Evolutionary conservation across 176 grass and related monocot species (phyloP), one percentile per base, ranked within the genome.

Genomic region (Phoenix roebelenii): DNA sequence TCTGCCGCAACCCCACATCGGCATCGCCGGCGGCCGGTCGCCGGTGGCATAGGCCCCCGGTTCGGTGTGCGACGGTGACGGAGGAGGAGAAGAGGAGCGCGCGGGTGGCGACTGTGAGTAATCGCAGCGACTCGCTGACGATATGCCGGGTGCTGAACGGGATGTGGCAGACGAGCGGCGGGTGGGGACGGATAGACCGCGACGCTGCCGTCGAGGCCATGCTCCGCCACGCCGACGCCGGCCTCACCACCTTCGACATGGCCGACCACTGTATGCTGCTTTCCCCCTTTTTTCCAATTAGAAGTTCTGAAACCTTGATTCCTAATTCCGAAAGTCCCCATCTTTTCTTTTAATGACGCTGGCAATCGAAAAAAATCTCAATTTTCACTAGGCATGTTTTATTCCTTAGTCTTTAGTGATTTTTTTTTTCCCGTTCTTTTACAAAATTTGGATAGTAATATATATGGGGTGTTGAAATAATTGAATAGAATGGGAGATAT

Each of bases 131-230:
- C 67, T 75, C 77, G 15, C 75, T 91, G 77, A 61, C 76, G 48
- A 97, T 97, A 72, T 91, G 92, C 78, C 75, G 87, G 48, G 92
- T 97, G 61, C 82, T 97, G 68, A 97, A 97, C 50, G 92, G 92
- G 22, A 97, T 97, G 92, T 91, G 87, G 87, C 92, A 97, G 69
- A 97, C 84, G 9, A 88, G 83, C 69, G 87, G 83, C 25, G 84
- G 80, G 5, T 97, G 92, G 92, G 87, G 92, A 48, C 83, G 44
- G 19, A 97, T 97, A 67, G 92, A 97, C 66, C 87, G 87, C 52
- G 84, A 87, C 63, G 73, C 61, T 28, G 83, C 87, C 30, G 87
- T 91, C 1, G 84, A 97, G 10, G 75, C 92, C 87, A 97, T 97
- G 84, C 81, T 97, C 18, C 56, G 64, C 18, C 82, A 88, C 55